phyloP scores from a whole-genome alignment of 768 basidiomycete genomes.

The Hygrophorus pudorinus region DNA sequence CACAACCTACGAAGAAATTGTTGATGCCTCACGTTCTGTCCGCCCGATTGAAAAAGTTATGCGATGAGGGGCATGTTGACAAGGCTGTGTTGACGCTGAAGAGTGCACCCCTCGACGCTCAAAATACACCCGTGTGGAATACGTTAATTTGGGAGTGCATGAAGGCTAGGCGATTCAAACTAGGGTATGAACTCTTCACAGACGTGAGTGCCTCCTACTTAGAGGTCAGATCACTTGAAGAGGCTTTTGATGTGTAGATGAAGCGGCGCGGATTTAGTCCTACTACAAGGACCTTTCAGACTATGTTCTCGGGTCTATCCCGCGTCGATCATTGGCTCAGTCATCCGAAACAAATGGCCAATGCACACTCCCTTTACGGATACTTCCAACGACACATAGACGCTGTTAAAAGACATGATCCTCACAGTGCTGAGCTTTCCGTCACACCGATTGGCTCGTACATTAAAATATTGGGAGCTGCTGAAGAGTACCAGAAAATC shows the following conservation, averaged over 20 bases:
- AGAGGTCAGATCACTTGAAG: constrained; percentile 3
- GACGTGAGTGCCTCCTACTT: constrained; percentile 41
- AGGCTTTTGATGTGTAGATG: constrained; percentile 45
- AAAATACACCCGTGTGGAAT: constrained; percentile 73
- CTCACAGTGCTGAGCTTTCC: constrained; percentile 37
- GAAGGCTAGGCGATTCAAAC: constrained; percentile 43
- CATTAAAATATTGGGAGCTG: constrained; percentile 55
- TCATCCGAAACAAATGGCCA: constrained; percentile 49
- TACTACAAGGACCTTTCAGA: constrained; percentile 54
- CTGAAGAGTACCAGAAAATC: constrained; percentile 50
- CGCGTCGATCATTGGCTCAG: constrained; percentile 51
- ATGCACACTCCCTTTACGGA: constrained; percentile 52
- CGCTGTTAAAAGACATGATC: constrained; percentile 38
- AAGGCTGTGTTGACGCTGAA: constrained; percentile 60
- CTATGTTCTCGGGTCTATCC: constrained; percentile 56
- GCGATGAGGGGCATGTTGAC: constrained; percentile 43
- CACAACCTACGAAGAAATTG: constrained; percentile 25
- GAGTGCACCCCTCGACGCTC: constrained; percentile 59
- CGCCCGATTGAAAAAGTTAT: constrained; percentile 45
- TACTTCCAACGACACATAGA: constrained; percentile 42
- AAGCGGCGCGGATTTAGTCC: constrained; percentile 74
- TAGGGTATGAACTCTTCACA: constrained; percentile 54
- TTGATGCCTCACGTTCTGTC: constrained; percentile 60
- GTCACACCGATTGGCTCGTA: constrained; percentile 47
- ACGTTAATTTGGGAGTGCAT: constrained; percentile 61